These are phyloP conservation scores for Tephrocybe sp. DNA, from an alignment of 768 basidiomycete species.

Conservation along the genomic window DNA sequence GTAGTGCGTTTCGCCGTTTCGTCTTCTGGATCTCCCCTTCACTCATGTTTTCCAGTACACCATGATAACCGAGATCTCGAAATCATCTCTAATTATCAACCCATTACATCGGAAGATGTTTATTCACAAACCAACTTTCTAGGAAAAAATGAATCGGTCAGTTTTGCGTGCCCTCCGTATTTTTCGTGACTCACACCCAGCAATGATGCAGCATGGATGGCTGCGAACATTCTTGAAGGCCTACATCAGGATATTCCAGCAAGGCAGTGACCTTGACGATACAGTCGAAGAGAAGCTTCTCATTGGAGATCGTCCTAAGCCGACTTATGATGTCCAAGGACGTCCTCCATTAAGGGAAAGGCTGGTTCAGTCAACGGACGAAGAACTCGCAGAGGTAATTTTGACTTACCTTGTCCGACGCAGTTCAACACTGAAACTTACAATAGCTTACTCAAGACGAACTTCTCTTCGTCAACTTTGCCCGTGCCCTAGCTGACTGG, in stretches of 20 bases:
- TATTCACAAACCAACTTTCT: conserved; percentile 70
- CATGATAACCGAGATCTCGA: conserved; percentile 86
- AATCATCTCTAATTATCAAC: conserved; percentile 79
- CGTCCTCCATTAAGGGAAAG: conserved; percentile 58
- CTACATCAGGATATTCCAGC: conserved; percentile 75
- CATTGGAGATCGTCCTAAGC: conserved; percentile 77
- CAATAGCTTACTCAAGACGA: conserved; percentile 68
- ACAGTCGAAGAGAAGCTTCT: conserved; percentile 78
- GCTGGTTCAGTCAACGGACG: conserved; percentile 43
- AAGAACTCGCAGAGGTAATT: conserved; percentile 54
- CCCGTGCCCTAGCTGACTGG: conserved; percentile 66
- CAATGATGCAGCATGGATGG: conserved; percentile 60
- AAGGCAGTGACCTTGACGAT: conserved; percentile 78
- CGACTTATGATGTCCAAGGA: conserved; percentile 46
- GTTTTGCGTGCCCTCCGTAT: not conserved
- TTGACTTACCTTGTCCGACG: not conserved
- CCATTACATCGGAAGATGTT: conserved; percentile 45
- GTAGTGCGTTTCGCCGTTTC: conserved; percentile 39
- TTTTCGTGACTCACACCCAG: not conserved
- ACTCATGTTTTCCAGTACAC: conserved; percentile 44
- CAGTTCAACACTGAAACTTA: not conserved
- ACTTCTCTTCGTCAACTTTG: conserved; percentile 52
- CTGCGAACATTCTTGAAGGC: conserved; percentile 66
- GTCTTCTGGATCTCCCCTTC: not conserved
- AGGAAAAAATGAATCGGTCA: conserved; percentile 56